These are phyloP conservation scores for Volvariella volvacea DNA, from an alignment of 1,284 basidiomycete genomes.

Conservation along the genomic window DNA sequence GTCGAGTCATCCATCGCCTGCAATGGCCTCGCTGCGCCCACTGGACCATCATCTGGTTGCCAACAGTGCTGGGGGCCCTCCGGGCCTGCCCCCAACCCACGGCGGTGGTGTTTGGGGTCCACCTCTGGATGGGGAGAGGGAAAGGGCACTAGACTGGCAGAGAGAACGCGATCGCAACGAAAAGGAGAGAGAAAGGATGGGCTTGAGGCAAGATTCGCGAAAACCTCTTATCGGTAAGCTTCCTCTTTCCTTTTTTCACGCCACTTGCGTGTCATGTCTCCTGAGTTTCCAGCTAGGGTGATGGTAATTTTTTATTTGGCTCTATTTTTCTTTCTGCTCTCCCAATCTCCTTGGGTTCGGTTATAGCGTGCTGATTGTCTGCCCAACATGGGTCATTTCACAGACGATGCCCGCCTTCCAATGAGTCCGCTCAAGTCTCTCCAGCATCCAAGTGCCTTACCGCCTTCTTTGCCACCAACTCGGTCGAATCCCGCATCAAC, in stretches of 20 bases:
- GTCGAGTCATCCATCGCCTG: conserved; percentile 12
- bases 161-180: conserved; percentile 9
- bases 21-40: conserved; percentile 23
- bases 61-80: background rate
- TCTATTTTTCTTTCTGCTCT: no score
- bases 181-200: conserved; percentile 1
- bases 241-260: background rate
- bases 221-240: background rate
- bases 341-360: no score
- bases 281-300: no score
- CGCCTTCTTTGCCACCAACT: no score
- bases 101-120: conserved; percentile 1
- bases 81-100: background rate
- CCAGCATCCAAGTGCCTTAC: no score
- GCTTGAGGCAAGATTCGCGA: background rate
- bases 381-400: no score
- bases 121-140: conserved; percentile 7
- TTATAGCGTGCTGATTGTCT: no score
- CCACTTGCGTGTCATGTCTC: background rate
- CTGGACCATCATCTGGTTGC: conserved; percentile 3
- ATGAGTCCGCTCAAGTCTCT: no score
- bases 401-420: no score
- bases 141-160: conserved; percentile 1
- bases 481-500: no score
- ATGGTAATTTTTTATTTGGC: no score